Percentiles rank a stretch among this genome's conserved stretches.
Evolutionary conservation across 139 green algal genomes (phyloP).

Genomic region (Picochlorum costavermella): DNA sequence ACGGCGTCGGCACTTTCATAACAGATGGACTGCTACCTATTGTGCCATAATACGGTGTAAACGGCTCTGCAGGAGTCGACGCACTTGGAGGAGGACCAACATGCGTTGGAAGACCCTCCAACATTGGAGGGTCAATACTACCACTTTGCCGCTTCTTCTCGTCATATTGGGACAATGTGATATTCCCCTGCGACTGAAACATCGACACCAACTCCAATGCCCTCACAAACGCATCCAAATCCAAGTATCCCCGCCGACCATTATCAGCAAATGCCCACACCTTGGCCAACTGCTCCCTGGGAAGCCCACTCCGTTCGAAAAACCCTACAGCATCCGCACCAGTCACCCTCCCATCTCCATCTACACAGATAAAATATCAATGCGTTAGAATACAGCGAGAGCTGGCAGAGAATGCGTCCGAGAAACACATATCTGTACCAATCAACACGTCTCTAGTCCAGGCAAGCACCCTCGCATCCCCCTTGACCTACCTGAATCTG

Average conservation of each 20-base stretch:
- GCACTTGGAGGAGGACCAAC: not conserved
- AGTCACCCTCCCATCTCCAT: conserved; percentile 52
- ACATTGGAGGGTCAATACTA: conserved; percentile 8
- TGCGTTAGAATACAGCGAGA: not conserved
- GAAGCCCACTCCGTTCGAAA: conserved; percentile 71
- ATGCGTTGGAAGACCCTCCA: conserved; percentile 16
- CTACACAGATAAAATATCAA: conserved; percentile 16
- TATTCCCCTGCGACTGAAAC: conserved; percentile 23
- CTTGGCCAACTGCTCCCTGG: conserved; percentile 57
- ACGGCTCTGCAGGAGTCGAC: not conserved
- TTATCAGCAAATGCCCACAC: conserved; percentile 56
- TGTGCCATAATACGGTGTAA: conserved; percentile 1
- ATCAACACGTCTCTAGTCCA: no score
- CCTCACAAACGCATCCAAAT: conserved; percentile 62
- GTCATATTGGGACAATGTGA: conserved; percentile 23
- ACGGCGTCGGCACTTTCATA: not conserved
- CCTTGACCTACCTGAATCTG: conserved; percentile 8
- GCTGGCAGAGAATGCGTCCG: not conserved
- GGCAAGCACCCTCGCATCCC: no score
- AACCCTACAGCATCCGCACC: conserved; percentile 75
- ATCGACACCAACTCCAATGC: conserved; percentile 39
- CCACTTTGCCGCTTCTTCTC: conserved; percentile 1
- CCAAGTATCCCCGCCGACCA: conserved; percentile 63
- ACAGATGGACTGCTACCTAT: not conserved
- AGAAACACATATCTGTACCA: no score